These are phyloP conservation scores for Lipomyces japonicus DNA, from an alignment of 805 yeast species.

Conservation along the genomic window DNA sequence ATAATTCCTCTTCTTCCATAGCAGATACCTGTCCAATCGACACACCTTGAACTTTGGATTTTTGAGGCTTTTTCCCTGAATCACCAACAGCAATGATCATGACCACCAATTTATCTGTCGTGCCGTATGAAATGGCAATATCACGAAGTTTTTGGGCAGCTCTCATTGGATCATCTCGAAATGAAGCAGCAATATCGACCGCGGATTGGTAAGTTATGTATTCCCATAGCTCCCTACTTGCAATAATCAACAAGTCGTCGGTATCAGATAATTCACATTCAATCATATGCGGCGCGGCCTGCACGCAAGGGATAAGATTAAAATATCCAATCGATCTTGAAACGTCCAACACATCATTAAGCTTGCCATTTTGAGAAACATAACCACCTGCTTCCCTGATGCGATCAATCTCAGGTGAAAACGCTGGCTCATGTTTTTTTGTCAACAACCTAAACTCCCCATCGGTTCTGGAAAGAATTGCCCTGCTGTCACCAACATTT, in stretches of 20 bases:
- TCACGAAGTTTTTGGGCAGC: slow-evolving; percentile 94
- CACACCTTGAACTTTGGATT: slow-evolving; percentile 16
- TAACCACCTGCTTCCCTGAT: slow-evolving; percentile 89
- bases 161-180: slow-evolving; percentile 73
- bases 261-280: slow-evolving; percentile 56
- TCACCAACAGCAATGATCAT: slow-evolving; percentile 63
- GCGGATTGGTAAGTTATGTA: slow-evolving; percentile 76
- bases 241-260: slow-evolving; percentile 84
- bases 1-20: slow-evolving; percentile 35
- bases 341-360: slow-evolving; percentile 77
- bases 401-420: slow-evolving; percentile 68
- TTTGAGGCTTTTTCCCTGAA: slow-evolving; percentile 6
- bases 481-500: slow-evolving; percentile 87
- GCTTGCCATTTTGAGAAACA: slow-evolving; percentile 76
- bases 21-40: slow-evolving; percentile 19
- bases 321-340: slow-evolving; percentile 92
- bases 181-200: slow-evolving; percentile 82
- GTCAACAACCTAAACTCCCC: slow-evolving; percentile 77
- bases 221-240: slow-evolving; percentile 83
- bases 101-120: slow-evolving; percentile 71
- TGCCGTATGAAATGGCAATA: slow-evolving; percentile 90
- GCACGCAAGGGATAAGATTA: slow-evolving; percentile 79
- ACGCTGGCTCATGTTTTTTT: slow-evolving; percentile 78
- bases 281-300: slow-evolving; percentile 78
- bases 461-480: slow-evolving; percentile 69